Evolutionary conservation across 495 filamentous ascomycete species (phyloP), one percentile per base, ranked within the genome.

Genomic region (Penicillium waksmanii): DNA sequence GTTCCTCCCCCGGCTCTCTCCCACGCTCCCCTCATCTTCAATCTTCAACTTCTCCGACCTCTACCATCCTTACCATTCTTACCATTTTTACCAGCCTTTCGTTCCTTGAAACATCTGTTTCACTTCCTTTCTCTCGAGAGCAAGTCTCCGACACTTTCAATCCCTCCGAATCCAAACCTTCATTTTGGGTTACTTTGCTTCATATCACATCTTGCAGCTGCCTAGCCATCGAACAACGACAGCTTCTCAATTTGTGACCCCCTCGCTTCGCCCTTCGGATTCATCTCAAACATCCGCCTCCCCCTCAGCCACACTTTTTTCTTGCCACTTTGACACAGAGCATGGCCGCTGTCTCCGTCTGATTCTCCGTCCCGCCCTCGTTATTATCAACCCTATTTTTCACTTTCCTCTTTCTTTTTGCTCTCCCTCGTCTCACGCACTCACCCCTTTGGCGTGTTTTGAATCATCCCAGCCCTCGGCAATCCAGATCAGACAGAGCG

Each of bases 381-480:
- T 46, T 31, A 31, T 40, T 40, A 40, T 40, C 19, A 21, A 15
- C 3, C 25, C 17, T 54, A 23, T 27, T 34, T 33, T 34, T 36
- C 23, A 34, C 25, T 43, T 21, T 18, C 9, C 33, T 53, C 44
- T 56, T 38, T 33, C 27, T n/a, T 42, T 49, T 25, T 40, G 8
- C 8, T 5, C 27, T 31, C 27, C 27, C 19, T 40, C 36, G 47
- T 53, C 13, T 13, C 53, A 55, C 58, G 23, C 53, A n/a, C 36
- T 15, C 23, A 13, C 25, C 56, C 56, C 44, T 51, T 31, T 17
- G 44, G 44, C 27, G 55, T 62, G 55, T 44, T 58, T 58, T 27
- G 40, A 56, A 49, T 54, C 34, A 34, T 48, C 43, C 60, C 55
- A 63, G 55, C 60, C 60, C 42, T 52, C 49, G 31, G 55, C 36